Percentiles rank a stretch among this genome's conserved stretches.
Evolutionary conservation across 495 filamentous ascomycete genomes (phyloP).

Genomic region (Penicillium dipodomyicola): DNA sequence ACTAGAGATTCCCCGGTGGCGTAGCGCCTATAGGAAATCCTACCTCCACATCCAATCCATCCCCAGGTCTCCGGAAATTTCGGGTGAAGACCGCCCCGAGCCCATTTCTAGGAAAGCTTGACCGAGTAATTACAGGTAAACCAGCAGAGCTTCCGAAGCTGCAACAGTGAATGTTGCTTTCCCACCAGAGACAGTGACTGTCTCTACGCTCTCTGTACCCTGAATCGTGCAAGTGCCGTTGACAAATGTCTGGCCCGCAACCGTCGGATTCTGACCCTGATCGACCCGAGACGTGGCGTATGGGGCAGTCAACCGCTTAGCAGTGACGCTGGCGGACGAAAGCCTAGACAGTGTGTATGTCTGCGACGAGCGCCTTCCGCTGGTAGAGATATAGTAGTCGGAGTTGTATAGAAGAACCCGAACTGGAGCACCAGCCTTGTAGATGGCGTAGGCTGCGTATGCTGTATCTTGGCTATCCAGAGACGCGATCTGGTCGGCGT

Average conservation of each 20-base stretch:
- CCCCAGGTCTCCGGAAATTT: neutral
- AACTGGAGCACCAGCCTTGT: conserved; percentile 40
- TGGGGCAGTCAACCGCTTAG: conserved; percentile 54
- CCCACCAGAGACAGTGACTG: conserved; percentile 36
- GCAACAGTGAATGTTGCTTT: conserved; percentile 46
- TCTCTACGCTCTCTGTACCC: conserved; percentile 46
- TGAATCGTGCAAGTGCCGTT: conserved; percentile 51
- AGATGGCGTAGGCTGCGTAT: conserved; percentile 55
- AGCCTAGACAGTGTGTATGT: conserved; percentile 49
- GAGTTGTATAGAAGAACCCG: conserved; percentile 55
- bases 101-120: neutral
- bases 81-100: neutral
- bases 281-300: conserved; percentile 51
- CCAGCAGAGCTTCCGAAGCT: conserved; percentile 54
- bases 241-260: conserved; percentile 54
- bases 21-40: neutral
- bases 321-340: conserved; percentile 34
- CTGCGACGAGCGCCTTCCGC: conserved; percentile 44
- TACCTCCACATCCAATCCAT: neutral
- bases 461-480: conserved; percentile 49
- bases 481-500: conserved; percentile 48
- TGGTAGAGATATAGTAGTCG: conserved; percentile 47
- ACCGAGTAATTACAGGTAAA: conserved; percentile 42
- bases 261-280: conserved; percentile 42
- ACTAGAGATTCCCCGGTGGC: conserved; percentile 11